phyloP scores from a whole-genome alignment of 2,329 filamentous ascomycete species.

The Venturia pyrina region DNA sequence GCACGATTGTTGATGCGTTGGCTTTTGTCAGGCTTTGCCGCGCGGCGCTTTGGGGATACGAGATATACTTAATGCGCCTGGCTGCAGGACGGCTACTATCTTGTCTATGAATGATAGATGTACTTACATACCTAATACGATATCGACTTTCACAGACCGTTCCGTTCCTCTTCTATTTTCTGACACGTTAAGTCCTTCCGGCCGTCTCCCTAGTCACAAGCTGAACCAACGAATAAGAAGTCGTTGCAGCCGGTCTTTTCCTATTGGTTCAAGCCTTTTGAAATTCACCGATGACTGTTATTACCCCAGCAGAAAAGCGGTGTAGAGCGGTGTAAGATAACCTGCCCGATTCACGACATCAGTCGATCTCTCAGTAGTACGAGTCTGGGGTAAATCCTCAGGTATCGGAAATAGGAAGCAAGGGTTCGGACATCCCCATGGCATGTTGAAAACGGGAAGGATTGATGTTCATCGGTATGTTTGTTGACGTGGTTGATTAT shows the following conservation, averaged over 20 bases:
- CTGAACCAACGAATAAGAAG: background rate
- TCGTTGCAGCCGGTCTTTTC: background rate
- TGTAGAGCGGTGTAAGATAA: background rate
- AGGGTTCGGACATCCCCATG: background rate
- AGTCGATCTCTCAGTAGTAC: background rate
- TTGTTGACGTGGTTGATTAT: background rate
- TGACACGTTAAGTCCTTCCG: no score
- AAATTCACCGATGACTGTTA: background rate
- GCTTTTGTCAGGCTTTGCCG: background rate
- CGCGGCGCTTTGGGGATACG: background rate
- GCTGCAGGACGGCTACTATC: conserved; percentile 1
- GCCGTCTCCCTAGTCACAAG: background rate
- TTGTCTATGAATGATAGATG: background rate
- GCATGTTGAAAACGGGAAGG: background rate
- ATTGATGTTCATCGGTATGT: background rate
- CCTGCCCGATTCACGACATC: background rate
- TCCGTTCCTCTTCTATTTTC: background rate
- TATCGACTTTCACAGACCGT: background rate
- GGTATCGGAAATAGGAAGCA: background rate
- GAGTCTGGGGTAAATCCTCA: background rate
- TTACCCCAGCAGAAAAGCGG: background rate
- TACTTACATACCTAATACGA: background rate
- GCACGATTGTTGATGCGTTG: background rate
- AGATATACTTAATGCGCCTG: background rate
- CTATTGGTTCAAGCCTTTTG: background rate